Conservation (phyloP, 257 asterid genomes). For the Osmanthus fragrans region DNA sequence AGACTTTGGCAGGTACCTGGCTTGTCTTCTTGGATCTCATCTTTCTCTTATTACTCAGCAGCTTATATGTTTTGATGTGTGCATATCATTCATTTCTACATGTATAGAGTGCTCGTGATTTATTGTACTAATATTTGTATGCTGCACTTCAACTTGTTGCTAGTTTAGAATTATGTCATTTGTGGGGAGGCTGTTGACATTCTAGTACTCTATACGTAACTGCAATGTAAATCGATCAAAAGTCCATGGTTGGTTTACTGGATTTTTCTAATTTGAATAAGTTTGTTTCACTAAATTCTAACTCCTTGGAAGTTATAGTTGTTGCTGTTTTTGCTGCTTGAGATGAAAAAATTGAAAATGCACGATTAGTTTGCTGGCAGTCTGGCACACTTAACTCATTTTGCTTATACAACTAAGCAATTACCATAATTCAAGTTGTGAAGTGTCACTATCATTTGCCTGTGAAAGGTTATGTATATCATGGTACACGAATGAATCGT, state of each 20-base stretch:
- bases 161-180: constrained; percentile 7
- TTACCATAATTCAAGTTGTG: neutral
- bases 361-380: neutral
- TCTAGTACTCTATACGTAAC: neutral
- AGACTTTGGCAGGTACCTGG: constrained; percentile 71
- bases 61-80: constrained; percentile 16
- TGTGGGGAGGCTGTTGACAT: constrained; percentile 2
- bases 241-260: neutral
- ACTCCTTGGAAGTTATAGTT: constrained; percentile 11
- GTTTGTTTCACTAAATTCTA: neutral
- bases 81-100: constrained; percentile 10
- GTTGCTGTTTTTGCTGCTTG: constrained; percentile 2
- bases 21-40: constrained; percentile 26
- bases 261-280: neutral
- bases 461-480: neutral
- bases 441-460: neutral
- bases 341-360: neutral
- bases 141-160: constrained; percentile 10
- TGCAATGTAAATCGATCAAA: neutral
- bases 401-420: neutral
- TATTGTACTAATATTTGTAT: neutral
- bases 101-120: constrained; percentile 4
- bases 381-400: neutral
- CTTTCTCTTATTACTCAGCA: constrained; percentile 17
- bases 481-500: neutral